Percentiles rank a stretch among this genome's conserved stretches.
These are phyloP conservation scores for Triticum timopheevii DNA, from an alignment of 176 grass and related monocot species.

Conservation along the genomic window DNA sequence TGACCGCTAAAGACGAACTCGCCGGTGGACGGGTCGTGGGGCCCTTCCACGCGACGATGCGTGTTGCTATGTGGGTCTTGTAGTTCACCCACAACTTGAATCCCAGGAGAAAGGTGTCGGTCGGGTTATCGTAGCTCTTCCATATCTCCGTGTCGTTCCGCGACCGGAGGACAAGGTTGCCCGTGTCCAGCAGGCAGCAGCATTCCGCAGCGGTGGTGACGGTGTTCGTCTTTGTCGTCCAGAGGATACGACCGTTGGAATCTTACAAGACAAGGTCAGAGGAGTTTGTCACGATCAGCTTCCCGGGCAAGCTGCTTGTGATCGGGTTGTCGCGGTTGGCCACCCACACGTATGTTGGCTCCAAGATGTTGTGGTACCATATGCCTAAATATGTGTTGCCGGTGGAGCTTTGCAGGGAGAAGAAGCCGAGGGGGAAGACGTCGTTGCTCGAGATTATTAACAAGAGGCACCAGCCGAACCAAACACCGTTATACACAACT, in stretches of 20 bases:
- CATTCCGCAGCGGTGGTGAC: background rate
- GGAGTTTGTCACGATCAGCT: slow-evolving; percentile 16
- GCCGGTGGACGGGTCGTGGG: slow-evolving; percentile 36
- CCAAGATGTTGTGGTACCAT: slow-evolving; percentile 39
- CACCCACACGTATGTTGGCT: too few species aligned
- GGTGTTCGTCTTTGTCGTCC: slow-evolving; percentile 13
- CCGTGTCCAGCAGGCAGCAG: background rate
- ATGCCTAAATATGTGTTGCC: slow-evolving; percentile 22
- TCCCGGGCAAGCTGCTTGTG: background rate
- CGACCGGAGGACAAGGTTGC: slow-evolving; percentile 30
- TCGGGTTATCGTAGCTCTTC: background rate
- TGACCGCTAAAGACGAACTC: slow-evolving; percentile 43
- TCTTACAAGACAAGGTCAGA: slow-evolving; percentile 31
- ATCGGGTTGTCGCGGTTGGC: slow-evolving; percentile 49
- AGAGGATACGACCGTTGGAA: background rate
- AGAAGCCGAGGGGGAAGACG: background rate
- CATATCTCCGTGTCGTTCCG: background rate
- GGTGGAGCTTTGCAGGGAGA: slow-evolving; percentile 28
- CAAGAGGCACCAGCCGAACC: too few species aligned
- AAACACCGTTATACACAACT: too few species aligned
- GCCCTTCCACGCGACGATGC: slow-evolving; percentile 29
- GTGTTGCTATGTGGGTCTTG: background rate
- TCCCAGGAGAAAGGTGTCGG: background rate
- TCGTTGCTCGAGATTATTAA: slow-evolving; percentile 1
- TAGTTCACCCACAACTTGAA: background rate